A percentile compares a stretch with the other conserved stretches of the same genome.
These are phyloP conservation scores for Tricholomella constricta DNA, from an alignment of 768 basidiomycete genomes.

Conservation along the genomic window DNA sequence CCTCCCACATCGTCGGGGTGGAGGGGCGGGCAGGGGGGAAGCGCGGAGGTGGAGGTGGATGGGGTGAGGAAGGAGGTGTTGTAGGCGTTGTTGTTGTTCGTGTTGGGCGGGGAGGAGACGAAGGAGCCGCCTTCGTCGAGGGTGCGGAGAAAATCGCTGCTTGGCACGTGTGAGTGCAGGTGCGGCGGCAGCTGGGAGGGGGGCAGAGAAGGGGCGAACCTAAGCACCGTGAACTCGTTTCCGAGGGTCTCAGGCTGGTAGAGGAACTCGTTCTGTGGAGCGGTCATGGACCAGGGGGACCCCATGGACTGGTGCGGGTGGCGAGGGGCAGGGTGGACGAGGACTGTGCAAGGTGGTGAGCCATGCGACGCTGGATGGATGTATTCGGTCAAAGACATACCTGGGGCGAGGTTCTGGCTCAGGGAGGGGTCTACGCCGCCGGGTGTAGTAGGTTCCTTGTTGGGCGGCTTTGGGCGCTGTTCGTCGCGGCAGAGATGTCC, in stretches of 20 bases:
- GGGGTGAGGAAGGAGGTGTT: no score
- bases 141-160: constrained; percentile 85
- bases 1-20: no score
- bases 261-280: constrained; percentile 51
- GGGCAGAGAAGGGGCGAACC: constrained; percentile 38
- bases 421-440: constrained; percentile 34
- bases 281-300: constrained; percentile 57
- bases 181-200: not conserved
- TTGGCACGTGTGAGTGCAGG: constrained; percentile 1
- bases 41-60: no score
- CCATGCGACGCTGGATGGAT: not conserved
- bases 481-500: constrained; percentile 94
- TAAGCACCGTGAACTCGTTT: constrained; percentile 81
- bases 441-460: constrained; percentile 41
- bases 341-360: constrained; percentile 27
- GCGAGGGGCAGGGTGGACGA: constrained; percentile 38
- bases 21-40: no score
- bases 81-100: no score
- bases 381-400: constrained; percentile 28
- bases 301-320: constrained; percentile 1
- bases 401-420: constrained; percentile 45
- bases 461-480: constrained; percentile 53
- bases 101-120: no score
- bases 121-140: constrained; percentile 85
- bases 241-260: constrained; percentile 76